Base-by-base conservation (phyloP, 192 early-diverging fungal species). In the Coemansia sp. region DNA sequence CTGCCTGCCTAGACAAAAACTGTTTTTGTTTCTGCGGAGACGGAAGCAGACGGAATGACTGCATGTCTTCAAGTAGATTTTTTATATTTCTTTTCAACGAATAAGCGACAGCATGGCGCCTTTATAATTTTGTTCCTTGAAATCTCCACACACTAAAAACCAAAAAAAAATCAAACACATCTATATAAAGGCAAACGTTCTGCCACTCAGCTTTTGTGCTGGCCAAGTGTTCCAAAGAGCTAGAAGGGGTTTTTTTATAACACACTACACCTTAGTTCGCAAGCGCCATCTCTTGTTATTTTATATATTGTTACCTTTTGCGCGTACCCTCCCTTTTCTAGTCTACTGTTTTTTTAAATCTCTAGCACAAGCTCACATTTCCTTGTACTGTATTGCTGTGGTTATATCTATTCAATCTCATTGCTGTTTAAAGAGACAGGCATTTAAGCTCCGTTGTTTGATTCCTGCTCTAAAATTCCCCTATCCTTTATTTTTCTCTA, bases 241-340 rank as follows among this genome's bases (percentile, higher is more conserved):
- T 42, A 13, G 1, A 42, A 42, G 39, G 39, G 39, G 8, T 8
- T 32, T 32, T 14, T 13, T 42, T 42, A 42, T 42, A 8, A 16
- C 11, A 6, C 13, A 42, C 39, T 42, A 42, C 13, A 42, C 13
- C 39, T 42, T 42, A 14, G 11, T 10, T 42, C 39, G 14, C 39
- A 42, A 42, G 13, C 5, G 39, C 39, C 39, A 42, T 42, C 14
- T 42, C 39, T 42, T 34, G 32, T 34, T 42, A 16, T 42, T 42
- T 14, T 42, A 16, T 42, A 23, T 50, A 22, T 22, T 50, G 22
- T 25, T 22, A 50, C 49, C 22, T 25, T 25, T 3, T 5, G 22
- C 49, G n/a, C n/a, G n/a, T n/a, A n/a, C 49, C 24, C 20, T 11
- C 49, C 49, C 14, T 50, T 50, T 50, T 50, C 22, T 50, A 25